Evolutionary conservation across 2,329 filamentous ascomycete species (phyloP).

Genomic region (Fusarium cicatricum): DNA sequence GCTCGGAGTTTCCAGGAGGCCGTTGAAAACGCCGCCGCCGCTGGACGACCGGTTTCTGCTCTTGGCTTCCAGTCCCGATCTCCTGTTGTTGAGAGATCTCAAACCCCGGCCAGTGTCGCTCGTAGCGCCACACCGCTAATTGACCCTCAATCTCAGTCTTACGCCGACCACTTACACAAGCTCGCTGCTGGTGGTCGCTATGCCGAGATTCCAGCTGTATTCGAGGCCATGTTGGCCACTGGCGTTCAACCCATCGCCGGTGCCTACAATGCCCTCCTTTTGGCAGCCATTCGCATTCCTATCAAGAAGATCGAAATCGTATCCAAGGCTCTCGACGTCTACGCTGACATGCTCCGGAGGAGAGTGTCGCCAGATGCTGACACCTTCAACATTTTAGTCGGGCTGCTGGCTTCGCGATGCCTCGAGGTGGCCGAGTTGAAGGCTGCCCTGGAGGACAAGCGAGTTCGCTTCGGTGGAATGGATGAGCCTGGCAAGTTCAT

Average conservation of each 20-base stretch:
- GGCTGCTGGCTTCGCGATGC: slow-evolving; percentile 80
- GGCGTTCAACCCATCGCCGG: slow-evolving; percentile 81
- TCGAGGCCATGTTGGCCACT: slow-evolving; percentile 87
- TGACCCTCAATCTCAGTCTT: slow-evolving; percentile 72
- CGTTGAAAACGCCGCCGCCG: slow-evolving; percentile 51
- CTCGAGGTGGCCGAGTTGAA: slow-evolving; percentile 80
- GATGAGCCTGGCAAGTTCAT: slow-evolving; percentile 86
- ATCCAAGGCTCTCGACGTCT: slow-evolving; percentile 91
- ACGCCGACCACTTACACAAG: slow-evolving; percentile 80
- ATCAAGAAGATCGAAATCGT: slow-evolving; percentile 83
- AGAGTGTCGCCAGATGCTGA: slow-evolving; percentile 81
- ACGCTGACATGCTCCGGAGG: slow-evolving; percentile 93
- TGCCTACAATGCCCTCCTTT: slow-evolving; percentile 91
- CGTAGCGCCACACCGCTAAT: slow-evolving; percentile 68
- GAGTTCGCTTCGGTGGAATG: slow-evolving; percentile 84
- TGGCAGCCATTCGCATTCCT: slow-evolving; percentile 84
- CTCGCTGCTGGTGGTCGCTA: slow-evolving; percentile 77
- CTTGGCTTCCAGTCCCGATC: slow-evolving; percentile 52
- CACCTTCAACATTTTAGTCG: slow-evolving; percentile 89
- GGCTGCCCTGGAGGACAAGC: slow-evolving; percentile 79
- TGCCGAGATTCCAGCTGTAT: slow-evolving; percentile 88
- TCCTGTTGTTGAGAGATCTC: slow-evolving; percentile 52
- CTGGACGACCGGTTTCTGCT: slow-evolving; percentile 50
- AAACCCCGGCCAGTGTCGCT: slow-evolving; percentile 56
- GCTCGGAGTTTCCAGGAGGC: slow-evolving; percentile 57